These are phyloP conservation scores for Talaromyces thailandensis DNA, from an alignment of 495 filamentous ascomycete species.

Conservation along the genomic window DNA sequence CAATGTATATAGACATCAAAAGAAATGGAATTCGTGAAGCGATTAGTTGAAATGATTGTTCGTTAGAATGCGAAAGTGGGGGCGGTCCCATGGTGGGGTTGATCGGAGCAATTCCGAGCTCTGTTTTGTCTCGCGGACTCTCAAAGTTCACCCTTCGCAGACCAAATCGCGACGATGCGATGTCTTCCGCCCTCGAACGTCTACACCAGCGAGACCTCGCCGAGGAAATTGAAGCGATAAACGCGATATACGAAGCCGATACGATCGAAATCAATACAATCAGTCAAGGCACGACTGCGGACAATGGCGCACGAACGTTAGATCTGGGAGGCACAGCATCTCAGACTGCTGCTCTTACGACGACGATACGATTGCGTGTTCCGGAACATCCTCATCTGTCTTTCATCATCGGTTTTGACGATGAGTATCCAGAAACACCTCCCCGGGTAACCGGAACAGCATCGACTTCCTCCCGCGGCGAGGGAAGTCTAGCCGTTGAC, in stretches of 20 bases:
- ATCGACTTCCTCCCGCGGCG: constrained; percentile 46
- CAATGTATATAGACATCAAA: not conserved
- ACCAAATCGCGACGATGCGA: not conserved
- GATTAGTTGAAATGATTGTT: not conserved
- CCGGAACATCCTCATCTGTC: constrained; percentile 35
- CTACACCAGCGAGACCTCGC: constrained; percentile 51
- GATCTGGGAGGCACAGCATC: constrained; percentile 20
- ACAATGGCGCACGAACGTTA: constrained; percentile 15
- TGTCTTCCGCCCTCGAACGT: constrained; percentile 15
- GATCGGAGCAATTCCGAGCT: not conserved
- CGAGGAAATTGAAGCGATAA: constrained; percentile 84
- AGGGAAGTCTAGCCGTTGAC: constrained; percentile 56
- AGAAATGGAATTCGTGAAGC: not conserved
- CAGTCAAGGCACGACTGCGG: constrained; percentile 12
- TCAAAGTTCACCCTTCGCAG: not conserved
- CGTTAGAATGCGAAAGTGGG: not conserved
- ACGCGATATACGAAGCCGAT: constrained; percentile 77
- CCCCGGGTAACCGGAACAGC: constrained; percentile 60
- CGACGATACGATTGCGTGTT: constrained; percentile 31
- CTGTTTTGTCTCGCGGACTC: not conserved
- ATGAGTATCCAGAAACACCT: constrained; percentile 60
- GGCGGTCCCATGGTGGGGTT: not conserved
- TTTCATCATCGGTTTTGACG: constrained; percentile 59
- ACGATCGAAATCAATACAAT: constrained; percentile 43
- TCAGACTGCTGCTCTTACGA: constrained; percentile 14